Evolutionary conservation across 2,329 filamentous ascomycete species (phyloP).

Genomic region (Thyridium curvatum): DNA sequence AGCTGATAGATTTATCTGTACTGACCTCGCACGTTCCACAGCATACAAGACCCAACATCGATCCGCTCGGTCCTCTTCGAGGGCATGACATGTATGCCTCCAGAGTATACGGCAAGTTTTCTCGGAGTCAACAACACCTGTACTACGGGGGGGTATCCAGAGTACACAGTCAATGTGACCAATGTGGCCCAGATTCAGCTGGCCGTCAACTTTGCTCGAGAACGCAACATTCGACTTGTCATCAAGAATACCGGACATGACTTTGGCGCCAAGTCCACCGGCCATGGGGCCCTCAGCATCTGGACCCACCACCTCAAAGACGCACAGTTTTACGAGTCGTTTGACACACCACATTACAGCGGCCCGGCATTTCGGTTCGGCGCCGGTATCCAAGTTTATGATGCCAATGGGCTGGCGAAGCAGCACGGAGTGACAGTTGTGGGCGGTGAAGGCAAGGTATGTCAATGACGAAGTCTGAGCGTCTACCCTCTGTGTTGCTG

Average conservation of each 20-base stretch:
- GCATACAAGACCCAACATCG: conserved; percentile 5
- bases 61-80: conserved; percentile 7
- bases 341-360: conserved; percentile 12
- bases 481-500: too few relatives aligned
- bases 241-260: conserved; percentile 30
- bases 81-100: conserved; percentile 8
- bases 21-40: background rate
- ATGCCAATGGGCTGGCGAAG: conserved; percentile 44
- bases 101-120: conserved; percentile 1
- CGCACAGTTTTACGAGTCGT: conserved; percentile 38
- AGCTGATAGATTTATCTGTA: too few relatives aligned
- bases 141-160: background rate
- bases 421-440: conserved; percentile 40
- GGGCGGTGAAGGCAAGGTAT: conserved; percentile 39
- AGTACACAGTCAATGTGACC: background rate
- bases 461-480: too few relatives aligned
- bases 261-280: conserved; percentile 22
- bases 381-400: conserved; percentile 41
- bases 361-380: conserved; percentile 32
- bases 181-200: conserved; percentile 23
- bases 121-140: conserved; percentile 1
- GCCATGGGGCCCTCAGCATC: conserved; percentile 19
- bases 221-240: conserved; percentile 21
- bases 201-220: conserved; percentile 26
- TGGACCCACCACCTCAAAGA: conserved; percentile 3